A percentile compares a stretch with the other conserved stretches of the same genome.
These are phyloP conservation scores for Phylloporus sp. DNA, from an alignment of 768 basidiomycete genomes.

Conservation along the genomic window DNA sequence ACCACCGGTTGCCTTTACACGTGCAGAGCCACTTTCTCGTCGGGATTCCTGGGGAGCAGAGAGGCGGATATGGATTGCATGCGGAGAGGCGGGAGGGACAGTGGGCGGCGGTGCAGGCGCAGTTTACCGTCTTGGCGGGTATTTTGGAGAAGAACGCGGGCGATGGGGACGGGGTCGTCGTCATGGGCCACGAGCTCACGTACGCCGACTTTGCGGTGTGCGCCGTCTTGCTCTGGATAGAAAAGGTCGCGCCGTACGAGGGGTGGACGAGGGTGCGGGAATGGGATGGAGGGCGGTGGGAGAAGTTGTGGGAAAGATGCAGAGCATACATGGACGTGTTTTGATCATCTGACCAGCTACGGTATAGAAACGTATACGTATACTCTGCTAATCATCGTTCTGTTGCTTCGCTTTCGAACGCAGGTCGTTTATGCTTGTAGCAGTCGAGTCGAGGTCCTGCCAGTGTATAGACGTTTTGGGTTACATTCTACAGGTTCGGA, in stretches of 20 bases:
- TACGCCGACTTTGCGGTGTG: slow-evolving; percentile 75
- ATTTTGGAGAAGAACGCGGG: slow-evolving; percentile 64
- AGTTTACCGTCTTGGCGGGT: slow-evolving; percentile 59
- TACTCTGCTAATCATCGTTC: too few species aligned
- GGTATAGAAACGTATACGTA: too few species aligned
- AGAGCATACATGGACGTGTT: slow-evolving; percentile 63
- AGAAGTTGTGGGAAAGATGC: slow-evolving; percentile 56
- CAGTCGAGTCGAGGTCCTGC: too few species aligned
- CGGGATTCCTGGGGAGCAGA: slow-evolving; percentile 3
- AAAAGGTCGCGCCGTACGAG: slow-evolving; percentile 66
- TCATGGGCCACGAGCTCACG: slow-evolving; percentile 58
- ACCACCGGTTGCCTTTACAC: slow-evolving; percentile 53
- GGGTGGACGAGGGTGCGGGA: slow-evolving; percentile 64
- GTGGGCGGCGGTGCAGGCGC: slow-evolving; percentile 60
- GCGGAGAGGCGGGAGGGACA: slow-evolving; percentile 53
- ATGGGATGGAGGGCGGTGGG: slow-evolving; percentile 71
- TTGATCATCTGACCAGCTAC: too few species aligned
- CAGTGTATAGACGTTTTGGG: too few species aligned
- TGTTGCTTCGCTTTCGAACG: too few species aligned
- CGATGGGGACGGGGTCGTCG: slow-evolving; percentile 59
- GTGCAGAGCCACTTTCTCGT: slow-evolving; percentile 46
- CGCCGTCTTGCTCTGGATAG: slow-evolving; percentile 69
- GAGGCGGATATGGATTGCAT: background rate
- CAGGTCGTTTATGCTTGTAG: too few species aligned
- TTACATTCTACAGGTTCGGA: too few species aligned